phyloP scores from a whole-genome alignment of 2,329 filamentous ascomycete genomes.

The Monilinia aucupariae region DNA sequence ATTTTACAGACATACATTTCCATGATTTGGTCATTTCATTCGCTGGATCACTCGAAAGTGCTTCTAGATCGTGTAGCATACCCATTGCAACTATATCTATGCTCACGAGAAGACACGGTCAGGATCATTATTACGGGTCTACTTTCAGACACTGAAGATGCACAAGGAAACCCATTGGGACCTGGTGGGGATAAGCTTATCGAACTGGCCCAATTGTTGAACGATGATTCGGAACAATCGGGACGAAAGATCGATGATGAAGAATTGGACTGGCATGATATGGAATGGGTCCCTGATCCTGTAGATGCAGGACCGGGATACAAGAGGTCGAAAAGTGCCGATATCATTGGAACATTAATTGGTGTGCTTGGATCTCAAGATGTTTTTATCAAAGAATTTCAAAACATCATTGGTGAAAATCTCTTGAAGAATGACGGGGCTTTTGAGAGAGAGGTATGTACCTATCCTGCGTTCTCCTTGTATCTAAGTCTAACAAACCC shows the following conservation, averaged over 20 bases:
- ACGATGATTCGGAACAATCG: constrained; percentile 41
- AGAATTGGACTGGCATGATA: constrained; percentile 83
- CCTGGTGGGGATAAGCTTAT: constrained; percentile 49
- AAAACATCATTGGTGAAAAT: constrained; percentile 80
- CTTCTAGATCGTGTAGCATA: constrained; percentile 68
- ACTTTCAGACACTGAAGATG: constrained; percentile 53
- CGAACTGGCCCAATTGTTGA: constrained; percentile 62
- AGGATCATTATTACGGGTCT: constrained; percentile 71
- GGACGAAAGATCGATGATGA: constrained; percentile 53
- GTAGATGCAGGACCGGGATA: constrained; percentile 91
- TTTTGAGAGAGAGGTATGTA: constrained; percentile 63
- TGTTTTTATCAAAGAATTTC: constrained; percentile 89
- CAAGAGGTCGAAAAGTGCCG: constrained; percentile 79
- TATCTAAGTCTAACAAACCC: constrained; percentile 18
- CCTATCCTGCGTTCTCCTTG: neutral
- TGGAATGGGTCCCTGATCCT: constrained; percentile 89
- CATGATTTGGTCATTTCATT: constrained; percentile 72
- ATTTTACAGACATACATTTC: constrained; percentile 74
- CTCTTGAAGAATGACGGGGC: constrained; percentile 60
- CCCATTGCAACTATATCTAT: constrained; percentile 69
- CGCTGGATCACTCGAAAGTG: constrained; percentile 71
- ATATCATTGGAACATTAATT: constrained; percentile 87
- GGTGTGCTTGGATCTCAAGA: constrained; percentile 84
- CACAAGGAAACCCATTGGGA: constrained; percentile 34
- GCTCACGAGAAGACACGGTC: constrained; percentile 71